Evolutionary conservation across 2,329 filamentous ascomycete genomes (phyloP).

Genomic region (Didymella arachidicola): DNA sequence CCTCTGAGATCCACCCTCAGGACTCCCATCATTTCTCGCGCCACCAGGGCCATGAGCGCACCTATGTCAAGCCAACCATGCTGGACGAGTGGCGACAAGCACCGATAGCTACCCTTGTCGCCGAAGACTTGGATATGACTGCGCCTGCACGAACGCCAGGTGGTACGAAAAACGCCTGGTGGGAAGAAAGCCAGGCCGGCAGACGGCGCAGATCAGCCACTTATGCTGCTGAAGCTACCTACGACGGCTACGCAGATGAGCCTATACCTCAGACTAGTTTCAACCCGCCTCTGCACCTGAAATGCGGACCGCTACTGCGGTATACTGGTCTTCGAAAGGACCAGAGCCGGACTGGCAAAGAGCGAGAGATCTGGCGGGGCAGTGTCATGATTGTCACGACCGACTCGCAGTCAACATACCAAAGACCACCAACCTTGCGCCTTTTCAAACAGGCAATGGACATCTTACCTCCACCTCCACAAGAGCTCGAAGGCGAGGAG

Average conservation of each 20-base stretch:
- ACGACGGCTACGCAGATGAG: constrained; percentile 73
- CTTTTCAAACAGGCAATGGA: constrained; percentile 89
- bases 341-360: constrained; percentile 49
- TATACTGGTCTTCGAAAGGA: constrained; percentile 85
- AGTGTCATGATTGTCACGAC: constrained; percentile 94
- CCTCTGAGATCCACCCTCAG: constrained; percentile 33
- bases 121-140: constrained; percentile 55
- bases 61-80: constrained; percentile 66
- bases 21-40: constrained; percentile 44
- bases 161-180: constrained; percentile 67
- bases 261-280: constrained; percentile 74
- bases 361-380: constrained; percentile 88
- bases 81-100: constrained; percentile 64
- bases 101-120: constrained; percentile 49
- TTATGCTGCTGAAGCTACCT: constrained; percentile 57
- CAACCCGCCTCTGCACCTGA: constrained; percentile 82
- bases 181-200: constrained; percentile 68
- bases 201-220: constrained; percentile 50
- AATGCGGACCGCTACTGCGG: constrained; percentile 87
- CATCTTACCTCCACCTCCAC: constrained; percentile 78
- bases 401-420: constrained; percentile 83
- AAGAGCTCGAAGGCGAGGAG: constrained; percentile 67
- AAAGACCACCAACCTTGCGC: constrained; percentile 76
- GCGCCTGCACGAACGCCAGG: constrained; percentile 38
- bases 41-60: constrained; percentile 55